A percentile compares a stretch with the other conserved stretches of the same genome.
These are phyloP conservation scores for Aspergillus ostianus DNA, from an alignment of 495 filamentous ascomycete genomes.

Conservation along the genomic window DNA sequence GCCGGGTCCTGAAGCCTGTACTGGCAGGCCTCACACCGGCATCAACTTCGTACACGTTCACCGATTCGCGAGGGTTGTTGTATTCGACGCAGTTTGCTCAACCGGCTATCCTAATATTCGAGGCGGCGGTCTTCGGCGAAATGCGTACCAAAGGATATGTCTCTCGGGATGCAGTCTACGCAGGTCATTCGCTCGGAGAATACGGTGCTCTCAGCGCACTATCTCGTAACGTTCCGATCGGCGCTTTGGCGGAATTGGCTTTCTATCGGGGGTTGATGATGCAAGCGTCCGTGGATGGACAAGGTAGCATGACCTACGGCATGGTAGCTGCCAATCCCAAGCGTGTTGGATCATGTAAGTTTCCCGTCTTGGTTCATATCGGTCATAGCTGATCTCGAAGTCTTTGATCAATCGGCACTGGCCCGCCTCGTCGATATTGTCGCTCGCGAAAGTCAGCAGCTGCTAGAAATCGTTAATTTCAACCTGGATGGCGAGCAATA, in stretches of 20 bases:
- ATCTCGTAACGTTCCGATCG: conserved; percentile 25
- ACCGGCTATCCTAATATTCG: conserved; percentile 36
- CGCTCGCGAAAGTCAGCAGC: conserved; percentile 14
- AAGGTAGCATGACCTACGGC: conserved; percentile 29
- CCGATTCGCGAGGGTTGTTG: conserved; percentile 30
- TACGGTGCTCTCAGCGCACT: conserved; percentile 35
- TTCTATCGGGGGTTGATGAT: conserved; percentile 46
- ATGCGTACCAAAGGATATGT: conserved; percentile 29
- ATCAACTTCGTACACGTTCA: conserved; percentile 34
- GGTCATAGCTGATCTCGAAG: not conserved
- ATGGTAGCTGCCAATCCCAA: conserved; percentile 44
- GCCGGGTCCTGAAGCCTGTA: conserved; percentile 12
- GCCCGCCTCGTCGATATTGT: conserved; percentile 24
- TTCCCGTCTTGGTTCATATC: not conserved
- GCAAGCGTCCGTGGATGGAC: conserved; percentile 34
- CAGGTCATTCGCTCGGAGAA: conserved; percentile 46
- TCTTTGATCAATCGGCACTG: conserved; percentile 24
- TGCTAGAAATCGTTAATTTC: conserved; percentile 45
- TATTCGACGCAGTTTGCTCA: conserved; percentile 44
- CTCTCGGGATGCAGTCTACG: conserved; percentile 26
- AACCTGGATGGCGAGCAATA: conserved; percentile 41
- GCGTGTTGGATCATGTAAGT: conserved; percentile 29
- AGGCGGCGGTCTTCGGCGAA: conserved; percentile 34
- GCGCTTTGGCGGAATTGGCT: conserved; percentile 27
- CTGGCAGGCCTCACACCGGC: conserved; percentile 23